phyloP scores from a whole-genome alignment of 1,284 basidiomycete genomes.

The Hortiboletus rubellus region DNA sequence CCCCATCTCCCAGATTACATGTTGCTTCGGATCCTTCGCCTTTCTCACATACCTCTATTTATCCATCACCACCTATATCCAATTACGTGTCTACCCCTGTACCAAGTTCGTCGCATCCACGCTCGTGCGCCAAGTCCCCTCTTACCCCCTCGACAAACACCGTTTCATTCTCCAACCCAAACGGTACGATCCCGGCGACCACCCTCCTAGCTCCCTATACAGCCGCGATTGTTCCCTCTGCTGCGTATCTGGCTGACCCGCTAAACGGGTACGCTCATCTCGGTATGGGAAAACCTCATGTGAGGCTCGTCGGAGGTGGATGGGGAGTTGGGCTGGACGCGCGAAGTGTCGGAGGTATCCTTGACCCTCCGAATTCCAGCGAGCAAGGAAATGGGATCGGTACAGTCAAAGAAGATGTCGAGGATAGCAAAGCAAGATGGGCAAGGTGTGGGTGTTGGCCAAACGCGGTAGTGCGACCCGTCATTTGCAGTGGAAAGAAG shows the following conservation, averaged over 20 bases:
- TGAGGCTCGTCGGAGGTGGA: constrained; percentile 80
- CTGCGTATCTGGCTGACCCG: constrained; percentile 62
- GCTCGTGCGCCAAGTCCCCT: constrained; percentile 38
- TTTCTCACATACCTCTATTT: constrained; percentile 30
- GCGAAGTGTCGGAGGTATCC: constrained; percentile 64
- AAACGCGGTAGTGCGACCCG: constrained; percentile 83
- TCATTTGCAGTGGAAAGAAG: constrained; percentile 52
- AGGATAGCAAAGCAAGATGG: constrained; percentile 60
- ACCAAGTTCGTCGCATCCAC: constrained; percentile 37
- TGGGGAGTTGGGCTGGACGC: constrained; percentile 84
- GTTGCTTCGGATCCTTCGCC: constrained; percentile 32
- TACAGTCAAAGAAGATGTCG: constrained; percentile 5
- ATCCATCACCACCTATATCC: constrained; percentile 33
- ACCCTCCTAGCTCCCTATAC: constrained; percentile 57
- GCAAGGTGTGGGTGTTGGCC: constrained; percentile 85
- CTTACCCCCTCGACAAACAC: constrained; percentile 34
- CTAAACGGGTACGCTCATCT: constrained; percentile 71
- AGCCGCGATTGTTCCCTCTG: constrained; percentile 58
- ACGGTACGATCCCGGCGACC: constrained; percentile 47
- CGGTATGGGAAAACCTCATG: constrained; percentile 74
- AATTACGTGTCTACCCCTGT: constrained; percentile 19
- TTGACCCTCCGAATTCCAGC: constrained; percentile 5
- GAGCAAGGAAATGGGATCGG: constrained; percentile 1
- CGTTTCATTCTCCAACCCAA: constrained; percentile 36
- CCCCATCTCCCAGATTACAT: constrained; percentile 31